phyloP scores from a whole-genome alignment of 2,329 filamentous ascomycete genomes.

The Sclerotinia subarctica region DNA sequence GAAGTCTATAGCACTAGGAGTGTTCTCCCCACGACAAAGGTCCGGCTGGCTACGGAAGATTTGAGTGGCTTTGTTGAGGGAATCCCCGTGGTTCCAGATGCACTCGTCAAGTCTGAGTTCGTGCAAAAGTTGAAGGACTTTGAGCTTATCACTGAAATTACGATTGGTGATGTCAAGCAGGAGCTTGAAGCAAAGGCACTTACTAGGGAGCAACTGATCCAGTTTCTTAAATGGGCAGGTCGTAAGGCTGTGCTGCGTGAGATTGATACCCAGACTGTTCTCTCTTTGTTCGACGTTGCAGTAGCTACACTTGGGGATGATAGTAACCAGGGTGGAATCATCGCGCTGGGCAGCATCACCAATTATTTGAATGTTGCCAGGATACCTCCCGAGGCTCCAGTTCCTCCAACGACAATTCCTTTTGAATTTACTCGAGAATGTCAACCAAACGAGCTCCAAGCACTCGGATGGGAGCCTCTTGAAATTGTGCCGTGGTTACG shows the following conservation, averaged over 20 bases:
- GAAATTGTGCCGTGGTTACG: constrained; percentile 82
- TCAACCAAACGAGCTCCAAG: constrained; percentile 65
- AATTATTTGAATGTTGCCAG: constrained; percentile 73
- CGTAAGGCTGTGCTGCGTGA: constrained; percentile 69
- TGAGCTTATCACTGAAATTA: constrained; percentile 83
- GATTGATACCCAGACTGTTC: constrained; percentile 65
- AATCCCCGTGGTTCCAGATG: constrained; percentile 80
- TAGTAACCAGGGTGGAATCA: constrained; percentile 62
- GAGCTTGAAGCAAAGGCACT: constrained; percentile 82
- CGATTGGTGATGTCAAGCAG: constrained; percentile 76
- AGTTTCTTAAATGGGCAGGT: constrained; percentile 82
- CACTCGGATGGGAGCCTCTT: constrained; percentile 81
- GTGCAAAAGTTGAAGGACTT: constrained; percentile 78
- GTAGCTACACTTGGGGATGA: constrained; percentile 65
- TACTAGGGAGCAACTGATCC: constrained; percentile 70
- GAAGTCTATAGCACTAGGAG: constrained; percentile 87
- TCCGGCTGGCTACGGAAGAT: constrained; percentile 70
- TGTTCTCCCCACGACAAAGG: constrained; percentile 76
- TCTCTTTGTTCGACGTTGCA: constrained; percentile 72
- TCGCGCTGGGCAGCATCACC: constrained; percentile 72
- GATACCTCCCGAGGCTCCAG: constrained; percentile 76
- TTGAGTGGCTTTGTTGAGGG: constrained; percentile 74
- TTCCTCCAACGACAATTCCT: constrained; percentile 79
- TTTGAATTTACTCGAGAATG: constrained; percentile 75
- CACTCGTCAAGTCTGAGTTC: constrained; percentile 70